Base-by-base conservation (phyloP, 768 basidiomycete genomes). In the Paxillus rubicundulus region DNA sequence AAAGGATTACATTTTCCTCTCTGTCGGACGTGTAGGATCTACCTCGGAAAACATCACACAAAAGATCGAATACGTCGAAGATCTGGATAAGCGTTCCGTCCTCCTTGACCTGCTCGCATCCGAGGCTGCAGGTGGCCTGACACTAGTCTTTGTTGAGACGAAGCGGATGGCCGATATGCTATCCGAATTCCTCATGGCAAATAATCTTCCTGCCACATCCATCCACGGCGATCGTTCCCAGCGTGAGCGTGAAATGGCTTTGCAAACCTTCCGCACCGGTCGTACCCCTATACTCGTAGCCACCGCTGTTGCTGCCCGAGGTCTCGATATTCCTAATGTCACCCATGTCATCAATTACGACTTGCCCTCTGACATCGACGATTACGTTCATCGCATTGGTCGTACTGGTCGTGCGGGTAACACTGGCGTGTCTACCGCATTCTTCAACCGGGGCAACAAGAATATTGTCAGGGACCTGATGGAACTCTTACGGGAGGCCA, bases 1-100 rank as follows among this genome's bases (percentile, higher is more conserved):
- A 67, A 97, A 96, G 75, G 97, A 99, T 65, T 98, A 99, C 75
- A 84, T 99, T 68, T 99, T 98, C 86, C 82, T 99, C 40, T 94
- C 92, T 49, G 97, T 99, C 54, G 97, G 97, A 16, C 92, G 97
- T 65, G 97, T 99, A 52, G 97, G 97, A 49, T 93, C 90, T 49
- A 99, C 97, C 10, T 97, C 93, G 32, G 97, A 99, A 79, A 99
- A 99, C 75, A 99, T 99, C 70, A 98, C 96, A 1, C 97, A 99
- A 78, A 92, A 92, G 76, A 82, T 99, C 64, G 97, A 99, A 71
- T 98, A 93, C 63, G 97, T 99, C 48, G 97, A 99, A 71, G 97
- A 99, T 70, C 67, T 76, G 7, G 97, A 99, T 77, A 99, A 99
- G 77, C 89, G 93, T 62, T 98, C 94, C 21, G 91, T 98, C 30